Evolutionary conservation across 2,329 filamentous ascomycete species (phyloP), one percentile per base, ranked within the genome.

Genomic region (Tolypocladium paradoxum): DNA sequence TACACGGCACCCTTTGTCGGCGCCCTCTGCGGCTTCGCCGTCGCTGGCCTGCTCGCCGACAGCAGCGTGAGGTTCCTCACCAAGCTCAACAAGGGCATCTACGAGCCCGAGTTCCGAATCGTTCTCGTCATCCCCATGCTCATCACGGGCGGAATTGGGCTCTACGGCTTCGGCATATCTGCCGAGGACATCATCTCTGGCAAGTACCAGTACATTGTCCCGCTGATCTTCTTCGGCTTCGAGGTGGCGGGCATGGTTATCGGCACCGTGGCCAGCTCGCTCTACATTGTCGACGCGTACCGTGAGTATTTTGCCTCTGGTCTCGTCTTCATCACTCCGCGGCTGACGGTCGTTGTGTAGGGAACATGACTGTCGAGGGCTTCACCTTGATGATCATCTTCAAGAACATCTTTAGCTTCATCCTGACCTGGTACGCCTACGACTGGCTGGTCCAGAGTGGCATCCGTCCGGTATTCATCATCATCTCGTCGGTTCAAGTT

Each of bases 261-360:
- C 64, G 91, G 91, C 1, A 89, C 91, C 2, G 90, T 96, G 2
- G 85, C 88, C 2, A 87, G 84, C 56, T 88, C 88, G 1, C 73
- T 96, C 27, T 97, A 97, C 65, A 86, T 96, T 63, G 88, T 96
- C 8, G 92, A 96, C 70, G 91, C 91, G 0, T 92, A 96, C 70
- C 85, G 90, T 86, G 72, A 68, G 83, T 79, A 46, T 36, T 29
- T 48, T 49, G 34, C 31, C 16, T 16, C 11, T 4, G 33, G 4
- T 43, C 22, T 37, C 31, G 48, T 50, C 14, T 31, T 31, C n/a
- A n/a, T 34, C 20, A 37, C 22, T 7, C 22, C 35, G 6, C 6
- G 38, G 33, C 61, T 62, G 18, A 60, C 54, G 34, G 9, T 40
- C 18, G 3, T 1, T 11, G 6, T 11, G 36, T 51, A 88, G 85